Percentiles rank a stretch among this genome's conserved stretches.
Conservation (phyloP, 2,329 filamentous ascomycete genomes). For the Fusarium scirpi region DNA sequence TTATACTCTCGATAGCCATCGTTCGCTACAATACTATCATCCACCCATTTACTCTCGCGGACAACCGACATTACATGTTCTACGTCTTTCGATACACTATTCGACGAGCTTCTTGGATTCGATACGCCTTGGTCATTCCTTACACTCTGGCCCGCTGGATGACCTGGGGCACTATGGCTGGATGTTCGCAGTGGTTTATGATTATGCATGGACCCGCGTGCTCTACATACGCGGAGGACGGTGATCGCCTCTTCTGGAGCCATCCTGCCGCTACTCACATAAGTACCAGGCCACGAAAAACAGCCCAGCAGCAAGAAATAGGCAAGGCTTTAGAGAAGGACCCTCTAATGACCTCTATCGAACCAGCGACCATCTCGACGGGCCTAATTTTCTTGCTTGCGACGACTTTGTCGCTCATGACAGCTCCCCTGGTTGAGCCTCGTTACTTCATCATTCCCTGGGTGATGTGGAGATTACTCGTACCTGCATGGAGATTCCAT, state of each 20-base stretch:
- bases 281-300: slow-evolving; percentile 10
- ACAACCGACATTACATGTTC: slow-evolving; percentile 97
- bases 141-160: slow-evolving; percentile 80
- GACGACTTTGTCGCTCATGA: slow-evolving; percentile 82
- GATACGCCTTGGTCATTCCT: slow-evolving; percentile 74
- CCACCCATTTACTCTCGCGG: slow-evolving; percentile 94
- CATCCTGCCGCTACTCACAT: slow-evolving; percentile 42
- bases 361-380: slow-evolving; percentile 61
- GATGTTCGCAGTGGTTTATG: slow-evolving; percentile 48
- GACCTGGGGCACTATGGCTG: slow-evolving; percentile 72
- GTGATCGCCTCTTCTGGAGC: slow-evolving; percentile 43
- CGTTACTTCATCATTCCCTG: slow-evolving; percentile 96
- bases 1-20: slow-evolving; percentile 56
- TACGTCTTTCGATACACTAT: slow-evolving; percentile 92
- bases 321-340: slow-evolving; percentile 43
- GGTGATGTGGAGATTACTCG: slow-evolving; percentile 88
- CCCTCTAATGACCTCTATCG: slow-evolving; percentile 44
- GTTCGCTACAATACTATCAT: slow-evolving; percentile 91
- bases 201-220: slow-evolving; percentile 24
- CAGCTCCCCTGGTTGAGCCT: slow-evolving; percentile 92
- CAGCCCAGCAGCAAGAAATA: slow-evolving; percentile 12
- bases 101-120: slow-evolving; percentile 70
- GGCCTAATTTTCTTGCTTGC: slow-evolving; percentile 72
- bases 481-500: slow-evolving; percentile 65
- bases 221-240: slow-evolving; percentile 23